Percentiles rank a stretch among this genome's conserved stretches.
These are phyloP conservation scores for Mycena amicta DNA, from an alignment of 768 basidiomycete genomes.

Conservation along the genomic window DNA sequence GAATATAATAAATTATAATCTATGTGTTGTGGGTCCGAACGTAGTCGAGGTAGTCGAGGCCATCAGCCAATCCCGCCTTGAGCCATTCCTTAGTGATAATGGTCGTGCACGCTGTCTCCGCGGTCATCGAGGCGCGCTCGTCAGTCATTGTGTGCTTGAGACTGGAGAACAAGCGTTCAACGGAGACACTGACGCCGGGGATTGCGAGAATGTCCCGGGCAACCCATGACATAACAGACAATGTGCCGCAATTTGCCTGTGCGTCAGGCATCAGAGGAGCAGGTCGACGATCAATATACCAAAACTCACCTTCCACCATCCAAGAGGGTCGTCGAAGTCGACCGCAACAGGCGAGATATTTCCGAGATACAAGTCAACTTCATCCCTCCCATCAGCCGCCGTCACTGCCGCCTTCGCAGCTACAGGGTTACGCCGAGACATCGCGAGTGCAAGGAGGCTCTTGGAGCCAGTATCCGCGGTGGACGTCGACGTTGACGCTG, in stretches of 20 bases:
- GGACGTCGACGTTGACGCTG: neutral
- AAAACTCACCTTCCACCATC: conserved; percentile 12
- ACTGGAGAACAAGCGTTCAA: conserved; percentile 26
- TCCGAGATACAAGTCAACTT: conserved; percentile 7
- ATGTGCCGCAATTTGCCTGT: conserved; percentile 5
- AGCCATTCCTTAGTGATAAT: conserved; percentile 25
- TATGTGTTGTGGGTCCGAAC: conserved; percentile 6
- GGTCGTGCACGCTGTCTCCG: conserved; percentile 9
- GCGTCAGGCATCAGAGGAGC: neutral
- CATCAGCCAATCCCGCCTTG: conserved; percentile 17
- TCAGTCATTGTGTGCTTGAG: conserved; percentile 18
- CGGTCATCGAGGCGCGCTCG: conserved; percentile 19
- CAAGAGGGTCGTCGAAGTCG: conserved; percentile 6
- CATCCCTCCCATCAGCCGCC: conserved; percentile 1
- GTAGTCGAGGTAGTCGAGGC: conserved; percentile 17
- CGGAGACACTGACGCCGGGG: conserved; percentile 24
- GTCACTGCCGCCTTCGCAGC: neutral
- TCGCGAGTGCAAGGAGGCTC: conserved; percentile 7
- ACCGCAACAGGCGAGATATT: conserved; percentile 6
- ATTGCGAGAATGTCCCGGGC: conserved; percentile 25
- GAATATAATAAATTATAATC: conserved; percentile 8
- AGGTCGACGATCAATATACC: neutral
- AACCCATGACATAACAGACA: conserved; percentile 10
- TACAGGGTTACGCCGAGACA: neutral
- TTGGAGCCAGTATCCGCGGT: neutral